Percentiles rank a stretch among this genome's conserved stretches.
Evolutionary conservation across 352 stramenopile species (phyloP).

Genomic region (Globisporangium radiosum): DNA sequence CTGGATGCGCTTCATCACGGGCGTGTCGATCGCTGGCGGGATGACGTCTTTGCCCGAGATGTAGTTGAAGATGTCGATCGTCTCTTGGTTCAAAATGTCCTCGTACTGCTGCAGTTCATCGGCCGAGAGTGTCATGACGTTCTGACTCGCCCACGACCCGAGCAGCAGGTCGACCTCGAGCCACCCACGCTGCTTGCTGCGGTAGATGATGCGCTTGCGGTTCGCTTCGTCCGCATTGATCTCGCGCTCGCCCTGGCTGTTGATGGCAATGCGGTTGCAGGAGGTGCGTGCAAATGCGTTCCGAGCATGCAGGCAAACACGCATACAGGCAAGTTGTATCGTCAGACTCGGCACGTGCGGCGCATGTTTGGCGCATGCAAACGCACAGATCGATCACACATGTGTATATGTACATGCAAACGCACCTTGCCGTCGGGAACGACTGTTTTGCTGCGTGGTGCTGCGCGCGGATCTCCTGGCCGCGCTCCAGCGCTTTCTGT

Average conservation of each 20-base stretch:
- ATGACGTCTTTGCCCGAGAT: slow-evolving; percentile 87
- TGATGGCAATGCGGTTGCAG: too few relatives aligned
- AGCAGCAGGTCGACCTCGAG: slow-evolving; percentile 95
- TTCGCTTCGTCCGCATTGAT: slow-evolving; percentile 59
- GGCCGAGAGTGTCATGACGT: slow-evolving; percentile 77
- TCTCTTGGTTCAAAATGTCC: slow-evolving; percentile 95
- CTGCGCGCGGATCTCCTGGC: slow-evolving; percentile 50
- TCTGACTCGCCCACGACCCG: slow-evolving; percentile 90
- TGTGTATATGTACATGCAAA: not conserved
- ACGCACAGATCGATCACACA: not conserved
- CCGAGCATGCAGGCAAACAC: not conserved
- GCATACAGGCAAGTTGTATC: not conserved
- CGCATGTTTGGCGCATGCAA: not conserved
- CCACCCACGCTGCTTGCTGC: slow-evolving; percentile 94
- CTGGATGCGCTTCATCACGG: slow-evolving; percentile 90
- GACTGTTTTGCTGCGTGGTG: slow-evolving; percentile 33
- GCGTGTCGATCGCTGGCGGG: slow-evolving; percentile 73
- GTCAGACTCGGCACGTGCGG: not conserved
- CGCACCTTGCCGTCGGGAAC: slow-evolving; percentile 33
- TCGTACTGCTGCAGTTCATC: slow-evolving; percentile 93
- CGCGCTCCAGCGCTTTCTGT: slow-evolving; percentile 35
- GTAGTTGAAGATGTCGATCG: slow-evolving; percentile 98
- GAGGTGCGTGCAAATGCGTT: too few relatives aligned
- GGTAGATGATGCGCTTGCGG: slow-evolving; percentile 92
- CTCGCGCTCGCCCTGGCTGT: slow-evolving; percentile 44